These are phyloP conservation scores for Claviceps sp. DNA, from an alignment of 2,329 filamentous ascomycete species.

Conservation along the genomic window DNA sequence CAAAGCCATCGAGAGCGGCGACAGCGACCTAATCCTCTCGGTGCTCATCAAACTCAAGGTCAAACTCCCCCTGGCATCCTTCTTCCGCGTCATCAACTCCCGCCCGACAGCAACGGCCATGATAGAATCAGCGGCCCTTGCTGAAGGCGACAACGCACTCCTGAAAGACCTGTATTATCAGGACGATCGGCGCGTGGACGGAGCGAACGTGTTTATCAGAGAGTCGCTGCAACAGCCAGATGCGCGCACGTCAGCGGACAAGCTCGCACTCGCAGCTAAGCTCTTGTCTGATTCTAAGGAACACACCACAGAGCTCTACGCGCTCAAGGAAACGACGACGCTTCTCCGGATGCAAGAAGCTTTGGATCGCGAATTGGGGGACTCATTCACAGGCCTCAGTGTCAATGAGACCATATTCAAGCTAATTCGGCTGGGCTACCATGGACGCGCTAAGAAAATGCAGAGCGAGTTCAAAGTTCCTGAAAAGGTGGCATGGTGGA, in stretches of 20 bases:
- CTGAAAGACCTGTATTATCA: slow-evolving; percentile 97
- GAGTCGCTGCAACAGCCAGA: slow-evolving; percentile 69
- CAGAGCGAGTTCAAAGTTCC: slow-evolving; percentile 86
- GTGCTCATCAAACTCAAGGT: slow-evolving; percentile 81
- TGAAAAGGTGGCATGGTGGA: slow-evolving; percentile 85
- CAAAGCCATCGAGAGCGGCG: slow-evolving; percentile 91
- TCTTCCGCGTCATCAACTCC: slow-evolving; percentile 83
- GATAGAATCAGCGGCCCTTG: slow-evolving; percentile 66
- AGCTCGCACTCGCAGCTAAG: slow-evolving; percentile 75
- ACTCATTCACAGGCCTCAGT: slow-evolving; percentile 67
- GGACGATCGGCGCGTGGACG: slow-evolving; percentile 80
- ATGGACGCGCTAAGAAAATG: slow-evolving; percentile 74
- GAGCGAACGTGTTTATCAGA: slow-evolving; percentile 72
- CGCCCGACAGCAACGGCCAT: slow-evolving; percentile 78
- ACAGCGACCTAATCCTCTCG: slow-evolving; percentile 83
- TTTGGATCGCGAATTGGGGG: slow-evolving; percentile 71
- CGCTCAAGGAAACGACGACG: slow-evolving; percentile 66
- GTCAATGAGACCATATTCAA: slow-evolving; percentile 89
- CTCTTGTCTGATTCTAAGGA: slow-evolving; percentile 77
- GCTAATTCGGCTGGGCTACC: slow-evolving; percentile 68
- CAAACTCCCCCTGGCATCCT: slow-evolving; percentile 77
- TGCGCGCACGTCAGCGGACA: slow-evolving; percentile 60
- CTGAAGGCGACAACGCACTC: slow-evolving; percentile 59
- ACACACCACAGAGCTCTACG: slow-evolving; percentile 55
- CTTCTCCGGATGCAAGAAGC: slow-evolving; percentile 76